Evolutionary conservation across 768 basidiomycete genomes (phyloP), one percentile per base, ranked within the genome.

Genomic region (Boletellus emodensis): DNA sequence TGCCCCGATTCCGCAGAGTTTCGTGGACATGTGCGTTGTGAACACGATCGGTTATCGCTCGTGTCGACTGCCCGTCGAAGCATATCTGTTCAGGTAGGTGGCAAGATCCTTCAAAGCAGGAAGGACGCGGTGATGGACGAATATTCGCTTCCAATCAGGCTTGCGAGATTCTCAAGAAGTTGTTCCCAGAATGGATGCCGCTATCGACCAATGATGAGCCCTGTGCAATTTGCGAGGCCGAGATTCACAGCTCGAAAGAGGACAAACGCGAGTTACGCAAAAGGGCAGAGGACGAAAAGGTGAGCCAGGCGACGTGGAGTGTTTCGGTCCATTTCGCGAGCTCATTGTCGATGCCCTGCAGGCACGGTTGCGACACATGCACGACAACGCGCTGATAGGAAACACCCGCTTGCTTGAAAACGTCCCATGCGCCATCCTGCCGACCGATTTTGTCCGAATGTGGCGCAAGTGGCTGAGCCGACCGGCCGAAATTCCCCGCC

Each of bases 201-300:
- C 59, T 80, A 34, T 64, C 77, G 3, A 75, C 73, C 7, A 68
- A 77, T 39, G 60, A 69, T 26, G 81, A 83, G 47, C 63, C 70
- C 14, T 94, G 91, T 57, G 60, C 76, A 3, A 58, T 83, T n/a
- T 94, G 91, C 58, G 79, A 82, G 49, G 75, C 75, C 2, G 64
- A 73, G 11, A 69, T 78, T 17, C 75, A 81, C 43, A 74, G 71
- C 32, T 81, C 79, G 7, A 80, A 76, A 59, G 82, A 82, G 59
- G 83, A 81, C 52, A 85, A 78, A 58, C 78, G 75, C 36, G 83
- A 81, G 55, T 55, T 76, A 37, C 81, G 85, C 36, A 83, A 75
- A 63, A 78, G 74, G 49, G 85, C 85, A 22, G 90, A 90, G 61
- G 82, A 85, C 17, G 90, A 91, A 69, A 90, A 88, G 82, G 90